phyloP scores from a whole-genome alignment of 2,329 filamentous ascomycete genomes.

The Davidsoniella eucalypti region DNA sequence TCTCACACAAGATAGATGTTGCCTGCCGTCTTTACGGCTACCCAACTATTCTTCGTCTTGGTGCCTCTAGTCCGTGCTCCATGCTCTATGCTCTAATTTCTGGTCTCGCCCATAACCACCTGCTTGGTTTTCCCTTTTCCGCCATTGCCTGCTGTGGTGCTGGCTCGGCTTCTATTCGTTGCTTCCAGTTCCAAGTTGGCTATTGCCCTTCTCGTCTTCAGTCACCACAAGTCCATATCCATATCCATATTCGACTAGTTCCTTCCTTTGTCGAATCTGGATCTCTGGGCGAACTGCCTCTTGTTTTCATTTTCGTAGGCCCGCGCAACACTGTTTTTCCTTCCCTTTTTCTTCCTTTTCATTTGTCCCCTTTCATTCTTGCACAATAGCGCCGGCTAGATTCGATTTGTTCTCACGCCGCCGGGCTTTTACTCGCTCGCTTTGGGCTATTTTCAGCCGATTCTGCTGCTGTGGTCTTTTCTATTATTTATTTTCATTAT shows the following conservation, averaged over 20 bases:
- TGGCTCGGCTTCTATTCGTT: not conserved
- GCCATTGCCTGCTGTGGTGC: too few relatives aligned
- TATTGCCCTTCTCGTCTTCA: slow-evolving; percentile 4
- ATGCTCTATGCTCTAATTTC: too few relatives aligned
- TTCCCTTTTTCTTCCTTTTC: not conserved
- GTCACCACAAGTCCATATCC: not conserved
- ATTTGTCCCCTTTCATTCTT: not conserved
- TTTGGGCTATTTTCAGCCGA: not conserved
- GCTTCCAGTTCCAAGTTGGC: not conserved
- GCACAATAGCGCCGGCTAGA: not conserved
- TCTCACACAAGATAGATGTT: too few relatives aligned
- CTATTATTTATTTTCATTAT: not conserved
- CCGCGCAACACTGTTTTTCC: not conserved
- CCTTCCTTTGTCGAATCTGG: slow-evolving; percentile 1
- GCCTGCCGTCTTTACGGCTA: too few relatives aligned
- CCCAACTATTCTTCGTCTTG: too few relatives aligned
- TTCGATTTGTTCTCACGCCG: not conserved
- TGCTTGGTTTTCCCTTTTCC: too few relatives aligned
- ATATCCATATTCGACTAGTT: not conserved
- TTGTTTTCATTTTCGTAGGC: not conserved
- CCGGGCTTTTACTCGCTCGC: not conserved
- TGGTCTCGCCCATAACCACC: too few relatives aligned
- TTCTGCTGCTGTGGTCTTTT: not conserved
- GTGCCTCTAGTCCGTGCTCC: too few relatives aligned
- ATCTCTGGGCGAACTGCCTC: not conserved